phyloP scores from a whole-genome alignment of 306 rosid species.

The Quercus suber region DNA sequence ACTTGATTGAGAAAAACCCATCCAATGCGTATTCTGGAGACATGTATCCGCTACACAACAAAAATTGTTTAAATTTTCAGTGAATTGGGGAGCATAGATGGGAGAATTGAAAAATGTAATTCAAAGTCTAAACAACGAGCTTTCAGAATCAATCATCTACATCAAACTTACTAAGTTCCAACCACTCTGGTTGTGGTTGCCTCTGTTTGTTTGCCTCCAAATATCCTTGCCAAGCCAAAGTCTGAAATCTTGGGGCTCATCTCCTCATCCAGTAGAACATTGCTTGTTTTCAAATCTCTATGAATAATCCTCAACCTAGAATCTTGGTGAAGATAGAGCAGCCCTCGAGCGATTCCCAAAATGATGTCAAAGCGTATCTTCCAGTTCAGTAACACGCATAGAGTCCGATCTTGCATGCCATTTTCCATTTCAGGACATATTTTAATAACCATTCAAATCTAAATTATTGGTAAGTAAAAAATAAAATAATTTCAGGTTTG shows the following conservation, averaged over 20 bases:
- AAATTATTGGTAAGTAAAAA: too few relatives aligned
- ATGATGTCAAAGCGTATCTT: conserved; percentile 35
- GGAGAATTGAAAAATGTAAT: not conserved
- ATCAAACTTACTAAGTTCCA: conserved; percentile 29
- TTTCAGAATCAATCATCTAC: not conserved
- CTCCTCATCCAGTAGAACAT: conserved; percentile 31
- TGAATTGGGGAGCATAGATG: not conserved
- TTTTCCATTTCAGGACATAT: not conserved
- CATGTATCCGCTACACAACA: conserved; percentile 44
- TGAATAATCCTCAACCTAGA: conserved; percentile 31
- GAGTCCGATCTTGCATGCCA: conserved; percentile 22
- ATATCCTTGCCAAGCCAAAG: conserved; percentile 32
- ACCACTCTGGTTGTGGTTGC: conserved; percentile 25
- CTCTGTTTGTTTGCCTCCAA: conserved; percentile 32
- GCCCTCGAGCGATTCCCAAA: conserved; percentile 26
- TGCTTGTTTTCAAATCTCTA: conserved; percentile 36
- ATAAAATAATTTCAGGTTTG: not conserved
- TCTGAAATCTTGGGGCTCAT: conserved; percentile 39
- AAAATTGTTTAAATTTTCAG: too few relatives aligned
- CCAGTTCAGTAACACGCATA: conserved; percentile 32
- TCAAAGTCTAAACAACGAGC: not conserved
- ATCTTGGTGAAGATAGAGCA: conserved; percentile 39
- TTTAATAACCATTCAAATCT: not conserved
- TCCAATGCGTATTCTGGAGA: conserved; percentile 48
- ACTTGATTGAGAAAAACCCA: conserved; percentile 46